Percentiles rank a stretch among this genome's conserved stretches.
phyloP scores from a whole-genome alignment of 352 stramenopile species.

The Phytopythium oedochilum region DNA sequence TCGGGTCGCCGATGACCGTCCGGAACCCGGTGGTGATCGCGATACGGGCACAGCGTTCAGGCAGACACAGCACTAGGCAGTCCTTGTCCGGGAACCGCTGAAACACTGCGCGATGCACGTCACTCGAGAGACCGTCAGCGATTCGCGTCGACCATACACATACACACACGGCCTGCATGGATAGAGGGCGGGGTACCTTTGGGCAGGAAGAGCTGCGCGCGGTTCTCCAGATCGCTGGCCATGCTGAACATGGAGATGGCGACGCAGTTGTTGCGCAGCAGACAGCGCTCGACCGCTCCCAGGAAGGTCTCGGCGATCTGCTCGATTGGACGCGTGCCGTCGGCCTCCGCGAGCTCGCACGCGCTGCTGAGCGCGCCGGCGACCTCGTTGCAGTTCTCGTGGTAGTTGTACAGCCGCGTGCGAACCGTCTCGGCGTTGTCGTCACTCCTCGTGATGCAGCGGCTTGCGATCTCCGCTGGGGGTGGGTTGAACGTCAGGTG shows the following conservation, averaged over 20 bases:
- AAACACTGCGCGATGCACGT: no score
- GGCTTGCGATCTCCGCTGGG: slow-evolving; percentile 50
- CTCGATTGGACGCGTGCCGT: slow-evolving; percentile 50
- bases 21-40: slow-evolving; percentile 45
- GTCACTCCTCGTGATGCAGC: slow-evolving; percentile 67
- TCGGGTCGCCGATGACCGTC: slow-evolving; percentile 29
- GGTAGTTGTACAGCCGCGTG: slow-evolving; percentile 82
- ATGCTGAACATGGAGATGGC: slow-evolving; percentile 54
- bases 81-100: slow-evolving; percentile 56
- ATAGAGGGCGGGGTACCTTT: no score
- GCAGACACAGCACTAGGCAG: slow-evolving; percentile 44
- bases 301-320: slow-evolving; percentile 51
- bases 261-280: slow-evolving; percentile 61
- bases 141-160: no score
- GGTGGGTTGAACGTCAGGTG: slow-evolving; percentile 87
- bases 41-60: slow-evolving; percentile 33
- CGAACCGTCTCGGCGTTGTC: slow-evolving; percentile 90
- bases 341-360: slow-evolving; percentile 38
- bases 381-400: slow-evolving; percentile 59
- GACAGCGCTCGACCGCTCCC: slow-evolving; percentile 34
- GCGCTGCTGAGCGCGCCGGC: slow-evolving; percentile 25
- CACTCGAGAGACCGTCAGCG: no score
- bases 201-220: slow-evolving; percentile 43
- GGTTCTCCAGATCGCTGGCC: slow-evolving; percentile 24
- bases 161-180: no score